Evolutionary conservation across 2,329 filamentous ascomycete genomes (phyloP).

Genomic region (Trichoderma lentiforme): DNA sequence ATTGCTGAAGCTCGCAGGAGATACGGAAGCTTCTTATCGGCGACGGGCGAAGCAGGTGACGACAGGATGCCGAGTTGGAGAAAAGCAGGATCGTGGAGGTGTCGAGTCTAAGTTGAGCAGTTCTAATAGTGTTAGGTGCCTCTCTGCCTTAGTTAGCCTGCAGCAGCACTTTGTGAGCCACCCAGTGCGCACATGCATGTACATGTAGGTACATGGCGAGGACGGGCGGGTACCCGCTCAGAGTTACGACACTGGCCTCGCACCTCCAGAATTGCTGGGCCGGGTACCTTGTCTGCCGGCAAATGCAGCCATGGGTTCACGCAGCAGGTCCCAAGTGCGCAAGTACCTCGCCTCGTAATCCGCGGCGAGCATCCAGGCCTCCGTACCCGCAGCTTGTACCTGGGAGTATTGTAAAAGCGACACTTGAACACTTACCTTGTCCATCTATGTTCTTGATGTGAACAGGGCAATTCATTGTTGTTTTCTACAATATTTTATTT

Average conservation of each 20-base stretch:
- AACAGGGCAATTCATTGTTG: not conserved
- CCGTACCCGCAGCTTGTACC: not conserved
- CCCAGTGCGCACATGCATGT: not conserved
- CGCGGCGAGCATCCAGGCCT: not conserved
- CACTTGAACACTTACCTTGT: not conserved
- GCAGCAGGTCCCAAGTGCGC: not conserved
- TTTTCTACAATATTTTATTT: not conserved
- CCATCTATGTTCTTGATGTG: too few relatives aligned
- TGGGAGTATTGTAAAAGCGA: not conserved
- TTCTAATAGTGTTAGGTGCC: not conserved
- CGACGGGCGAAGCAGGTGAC: not conserved
- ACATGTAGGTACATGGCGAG: not conserved
- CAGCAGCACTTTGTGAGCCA: not conserved
- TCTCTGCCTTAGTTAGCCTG: not conserved
- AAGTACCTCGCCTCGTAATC: slow-evolving; percentile 1
- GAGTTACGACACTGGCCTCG: not conserved
- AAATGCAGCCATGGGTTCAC: not conserved
- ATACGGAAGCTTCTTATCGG: not conserved
- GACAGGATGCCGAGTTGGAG: not conserved
- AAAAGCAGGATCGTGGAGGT: not conserved
- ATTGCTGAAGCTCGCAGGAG: not conserved
- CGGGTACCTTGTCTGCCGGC: not conserved
- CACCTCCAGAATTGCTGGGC: not conserved
- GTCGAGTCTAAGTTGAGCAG: not conserved
- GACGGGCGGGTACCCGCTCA: not conserved